Evolutionary conservation across 2,329 filamentous ascomycete species (phyloP).

Genomic region (Corynespora cassiicola): DNA sequence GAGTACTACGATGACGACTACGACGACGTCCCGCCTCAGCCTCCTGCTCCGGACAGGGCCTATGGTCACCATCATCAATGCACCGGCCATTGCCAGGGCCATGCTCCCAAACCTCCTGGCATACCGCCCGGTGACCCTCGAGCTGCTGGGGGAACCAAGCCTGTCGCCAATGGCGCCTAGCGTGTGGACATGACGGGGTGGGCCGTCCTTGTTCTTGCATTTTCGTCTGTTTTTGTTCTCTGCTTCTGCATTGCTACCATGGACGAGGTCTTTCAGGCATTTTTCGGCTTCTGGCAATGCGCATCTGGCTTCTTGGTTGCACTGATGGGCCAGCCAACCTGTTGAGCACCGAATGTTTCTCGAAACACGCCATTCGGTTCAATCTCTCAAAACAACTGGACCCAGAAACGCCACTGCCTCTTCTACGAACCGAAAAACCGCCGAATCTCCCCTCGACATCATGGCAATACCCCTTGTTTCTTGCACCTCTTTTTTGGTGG

Average conservation of each 20-base stretch:
- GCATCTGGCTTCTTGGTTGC: too few species aligned
- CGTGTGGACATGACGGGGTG: slow-evolving; percentile 47
- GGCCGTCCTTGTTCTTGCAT: slow-evolving; percentile 45
- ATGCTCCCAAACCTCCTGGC: slow-evolving; percentile 30
- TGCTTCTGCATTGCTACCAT: slow-evolving; percentile 34
- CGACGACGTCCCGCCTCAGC: slow-evolving; percentile 32
- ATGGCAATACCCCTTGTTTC: too few species aligned
- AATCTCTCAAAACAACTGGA: too few species aligned
- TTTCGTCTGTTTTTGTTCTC: slow-evolving; percentile 35
- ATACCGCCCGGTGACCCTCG: slow-evolving; percentile 33
- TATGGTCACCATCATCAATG: slow-evolving; percentile 42
- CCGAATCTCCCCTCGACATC: too few species aligned
- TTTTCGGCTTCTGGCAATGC: not conserved
- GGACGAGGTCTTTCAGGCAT: slow-evolving; percentile 17
- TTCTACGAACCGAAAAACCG: too few species aligned
- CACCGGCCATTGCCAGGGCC: slow-evolving; percentile 37
- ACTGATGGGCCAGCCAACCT: not conserved
- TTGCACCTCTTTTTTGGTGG: too few species aligned
- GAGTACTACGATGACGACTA: slow-evolving; percentile 46
- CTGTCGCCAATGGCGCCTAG: slow-evolving; percentile 37
- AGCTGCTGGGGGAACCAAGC: slow-evolving; percentile 21
- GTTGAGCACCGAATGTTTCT: not conserved
- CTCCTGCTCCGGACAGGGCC: slow-evolving; percentile 21
- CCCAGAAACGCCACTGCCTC: too few species aligned
- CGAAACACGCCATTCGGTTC: too few species aligned